These are phyloP conservation scores for Suillus bovinus DNA, from an alignment of 768 basidiomycete genomes.

Conservation along the genomic window DNA sequence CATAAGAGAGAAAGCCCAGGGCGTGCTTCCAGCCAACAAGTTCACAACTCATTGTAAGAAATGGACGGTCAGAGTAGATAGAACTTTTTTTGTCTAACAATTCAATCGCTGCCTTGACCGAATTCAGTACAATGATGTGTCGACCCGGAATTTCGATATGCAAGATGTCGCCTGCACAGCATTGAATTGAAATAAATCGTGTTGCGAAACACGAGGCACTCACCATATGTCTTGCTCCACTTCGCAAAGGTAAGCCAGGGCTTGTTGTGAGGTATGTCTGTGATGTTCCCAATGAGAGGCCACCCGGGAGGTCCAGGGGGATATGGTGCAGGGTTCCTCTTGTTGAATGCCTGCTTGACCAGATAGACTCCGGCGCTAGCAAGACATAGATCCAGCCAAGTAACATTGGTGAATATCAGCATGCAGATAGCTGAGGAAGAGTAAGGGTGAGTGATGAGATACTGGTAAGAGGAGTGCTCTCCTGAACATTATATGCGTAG, in stretches of 20 bases:
- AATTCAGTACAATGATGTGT: no score
- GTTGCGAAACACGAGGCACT: neutral
- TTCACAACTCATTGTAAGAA: no score
- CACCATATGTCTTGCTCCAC: conserved; percentile 50
- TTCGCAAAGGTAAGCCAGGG: conserved; percentile 46
- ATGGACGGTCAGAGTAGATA: no score
- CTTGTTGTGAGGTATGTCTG: conserved; percentile 47
- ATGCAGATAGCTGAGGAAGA: conserved; percentile 8
- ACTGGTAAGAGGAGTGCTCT: no score
- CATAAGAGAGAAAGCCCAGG: no score
- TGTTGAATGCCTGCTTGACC: conserved; percentile 24
- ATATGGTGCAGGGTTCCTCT: conserved; percentile 27
- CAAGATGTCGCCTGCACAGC: no score
- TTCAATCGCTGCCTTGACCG: no score
- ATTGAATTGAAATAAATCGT: neutral
- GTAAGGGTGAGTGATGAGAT: neutral
- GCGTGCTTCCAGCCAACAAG: no score
- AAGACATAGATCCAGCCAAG: conserved; percentile 34
- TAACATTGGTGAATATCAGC: conserved; percentile 22
- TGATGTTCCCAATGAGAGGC: no score
- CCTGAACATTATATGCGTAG: no score
- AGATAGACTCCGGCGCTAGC: conserved; percentile 29
- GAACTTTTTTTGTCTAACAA: no score
- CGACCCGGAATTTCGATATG: no score
- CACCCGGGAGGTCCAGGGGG: conserved; percentile 49